These are phyloP conservation scores for Elongisporangium anandrum DNA, from an alignment of 352 stramenopile species.

Conservation along the genomic window DNA sequence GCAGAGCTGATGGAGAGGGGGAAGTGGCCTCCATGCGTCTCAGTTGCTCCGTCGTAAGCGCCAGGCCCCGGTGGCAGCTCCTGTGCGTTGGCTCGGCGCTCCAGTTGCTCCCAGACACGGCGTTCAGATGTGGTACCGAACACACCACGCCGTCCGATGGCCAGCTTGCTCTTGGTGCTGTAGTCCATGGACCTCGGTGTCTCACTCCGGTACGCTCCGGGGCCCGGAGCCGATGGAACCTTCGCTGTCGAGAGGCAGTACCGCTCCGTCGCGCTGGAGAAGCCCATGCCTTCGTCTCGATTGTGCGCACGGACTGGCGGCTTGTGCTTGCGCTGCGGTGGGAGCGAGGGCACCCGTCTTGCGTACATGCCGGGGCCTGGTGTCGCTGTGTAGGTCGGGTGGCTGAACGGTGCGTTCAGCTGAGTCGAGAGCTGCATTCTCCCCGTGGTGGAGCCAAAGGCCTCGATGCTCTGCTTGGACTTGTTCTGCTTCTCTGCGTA, in stretches of 20 bases:
- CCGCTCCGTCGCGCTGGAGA: slow-evolving; percentile 61
- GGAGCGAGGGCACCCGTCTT: slow-evolving; percentile 7
- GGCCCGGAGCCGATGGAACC: slow-evolving; percentile 30
- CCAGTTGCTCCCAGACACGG: slow-evolving; percentile 61
- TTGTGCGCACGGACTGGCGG: slow-evolving; percentile 9
- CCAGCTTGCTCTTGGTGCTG: slow-evolving; percentile 35
- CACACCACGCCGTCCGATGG: slow-evolving; percentile 57
- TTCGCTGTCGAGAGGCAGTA: slow-evolving; percentile 48
- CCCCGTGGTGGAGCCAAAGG: slow-evolving; percentile 67
- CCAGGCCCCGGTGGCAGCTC: slow-evolving; percentile 52
- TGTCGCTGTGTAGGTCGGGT: slow-evolving; percentile 48
- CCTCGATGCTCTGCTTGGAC: slow-evolving; percentile 33
- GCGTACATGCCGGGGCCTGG: slow-evolving; percentile 61
- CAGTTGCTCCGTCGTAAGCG: slow-evolving; percentile 32
- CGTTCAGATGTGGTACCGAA: slow-evolving; percentile 75
- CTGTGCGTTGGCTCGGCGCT: slow-evolving; percentile 31
- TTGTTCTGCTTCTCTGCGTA: slow-evolving; percentile 23
- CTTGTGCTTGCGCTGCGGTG: slow-evolving; percentile 10
- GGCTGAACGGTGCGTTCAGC: slow-evolving; percentile 48
- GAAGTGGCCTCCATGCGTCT: slow-evolving; percentile 28
- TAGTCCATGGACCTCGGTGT: slow-evolving; percentile 59
- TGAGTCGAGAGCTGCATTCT: slow-evolving; percentile 51
- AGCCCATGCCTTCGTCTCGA: slow-evolving; percentile 48
- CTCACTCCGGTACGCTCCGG: slow-evolving; percentile 55
- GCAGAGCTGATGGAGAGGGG: slow-evolving; percentile 33